phyloP scores from a whole-genome alignment of 352 stramenopile genomes.

The Pythium coloratum region DNA sequence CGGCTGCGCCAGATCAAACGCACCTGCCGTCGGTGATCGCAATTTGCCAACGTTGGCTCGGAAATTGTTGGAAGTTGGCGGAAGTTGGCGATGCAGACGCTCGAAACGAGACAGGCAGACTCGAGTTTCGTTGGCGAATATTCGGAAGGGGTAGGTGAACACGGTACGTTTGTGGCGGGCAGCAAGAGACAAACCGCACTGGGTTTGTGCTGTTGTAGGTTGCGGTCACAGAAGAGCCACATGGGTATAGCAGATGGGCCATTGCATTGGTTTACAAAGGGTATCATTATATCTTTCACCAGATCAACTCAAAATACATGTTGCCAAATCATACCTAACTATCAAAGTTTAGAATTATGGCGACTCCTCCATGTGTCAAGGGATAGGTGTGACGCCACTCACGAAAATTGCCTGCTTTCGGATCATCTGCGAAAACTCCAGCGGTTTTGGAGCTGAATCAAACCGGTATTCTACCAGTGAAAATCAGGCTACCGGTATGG shows the following conservation, averaged over 20 bases:
- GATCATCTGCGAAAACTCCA: background rate
- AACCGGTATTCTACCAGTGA: background rate
- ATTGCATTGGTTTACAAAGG: background rate
- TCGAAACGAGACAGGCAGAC: background rate
- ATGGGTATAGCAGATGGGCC: background rate
- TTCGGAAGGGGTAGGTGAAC: conserved; percentile 1
- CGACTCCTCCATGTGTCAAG: conserved; percentile 2
- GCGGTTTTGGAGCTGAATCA: background rate
- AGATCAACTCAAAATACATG: too few species aligned
- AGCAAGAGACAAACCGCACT: conserved; percentile 3
- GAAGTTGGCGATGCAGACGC: background rate
- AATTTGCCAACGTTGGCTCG: conserved; percentile 6
- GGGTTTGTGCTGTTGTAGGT: background rate
- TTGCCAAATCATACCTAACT: background rate
- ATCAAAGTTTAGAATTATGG: background rate
- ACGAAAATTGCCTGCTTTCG: conserved; percentile 1
- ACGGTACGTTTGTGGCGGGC: conserved; percentile 1
- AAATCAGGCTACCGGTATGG: background rate
- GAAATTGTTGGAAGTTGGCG: background rate
- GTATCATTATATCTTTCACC: too few species aligned
- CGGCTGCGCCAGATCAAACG: background rate
- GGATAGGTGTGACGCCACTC: conserved; percentile 22
- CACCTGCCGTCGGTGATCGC: background rate
- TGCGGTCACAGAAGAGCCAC: background rate
- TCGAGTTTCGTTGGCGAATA: conserved; percentile 3